Evolutionary conservation across 441 rosid genomes (phyloP), one percentile per base, ranked within the genome.

Genomic region (Adansonia gregorii): DNA sequence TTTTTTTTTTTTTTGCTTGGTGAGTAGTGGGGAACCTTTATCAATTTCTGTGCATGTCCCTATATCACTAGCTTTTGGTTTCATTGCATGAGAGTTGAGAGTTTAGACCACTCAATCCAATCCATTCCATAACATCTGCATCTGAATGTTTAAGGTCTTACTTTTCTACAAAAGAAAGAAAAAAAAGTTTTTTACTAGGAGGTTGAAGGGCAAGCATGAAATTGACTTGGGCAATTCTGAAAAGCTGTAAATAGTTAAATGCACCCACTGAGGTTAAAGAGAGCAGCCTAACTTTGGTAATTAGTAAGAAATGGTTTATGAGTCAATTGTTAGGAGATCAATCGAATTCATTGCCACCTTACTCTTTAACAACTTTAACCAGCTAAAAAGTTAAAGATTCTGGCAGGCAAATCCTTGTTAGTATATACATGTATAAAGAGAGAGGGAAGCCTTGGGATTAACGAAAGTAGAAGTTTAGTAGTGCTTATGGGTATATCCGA

Each of bases 21-120:
- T 27, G 35, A 27, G 1, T 27, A 27, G 35, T 27, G 35, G 35
- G 35, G 35, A 27, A 27, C 78, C 88, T 88, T 82, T 83, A 83
- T 88, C 82, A 85, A 87, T 80, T 85, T 88, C 77, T 75, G 88
- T 85, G 89, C 90, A 71, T 3, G 43, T 75, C 81, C 80, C 76
- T 76, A 35, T 73, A 15, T 51, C 39, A 77, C 0, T 7, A 68
- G 61, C 76, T 82, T 73, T 22, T 52, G 78, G 46, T 27, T 27
- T 27, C 35, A 27, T 27, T 27, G 35, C 35, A 27, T 27, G 35
- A 27, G 35, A 27, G 35, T 27, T 27, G 35, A 27, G 35, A 27
- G 2, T 27, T 27, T 27, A 27, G 35, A 27, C 2, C 35, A 2
- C 35, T 27, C 84, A 81, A 77, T 82, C 85, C 70, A 67, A 27